These are phyloP conservation scores for Lachnellula hyalina DNA, from an alignment of 2,329 filamentous ascomycete genomes.

Conservation along the genomic window DNA sequence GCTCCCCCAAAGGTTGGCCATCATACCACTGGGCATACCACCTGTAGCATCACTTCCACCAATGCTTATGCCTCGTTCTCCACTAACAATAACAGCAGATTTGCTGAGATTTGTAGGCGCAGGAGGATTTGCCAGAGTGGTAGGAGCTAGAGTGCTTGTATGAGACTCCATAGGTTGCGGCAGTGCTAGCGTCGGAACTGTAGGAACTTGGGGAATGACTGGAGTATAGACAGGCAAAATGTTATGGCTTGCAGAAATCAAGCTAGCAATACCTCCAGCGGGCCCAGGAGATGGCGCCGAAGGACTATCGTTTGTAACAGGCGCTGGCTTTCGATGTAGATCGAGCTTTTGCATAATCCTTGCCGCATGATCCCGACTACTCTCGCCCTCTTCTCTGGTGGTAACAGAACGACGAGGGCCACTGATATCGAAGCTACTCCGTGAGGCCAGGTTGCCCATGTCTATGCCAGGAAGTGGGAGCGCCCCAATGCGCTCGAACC, in stretches of 20 bases:
- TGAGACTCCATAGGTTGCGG: slow-evolving; percentile 40
- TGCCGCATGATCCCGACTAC: slow-evolving; percentile 72
- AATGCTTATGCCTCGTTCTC: slow-evolving; percentile 63
- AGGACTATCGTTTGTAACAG: slow-evolving; percentile 35
- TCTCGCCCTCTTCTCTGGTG: slow-evolving; percentile 64
- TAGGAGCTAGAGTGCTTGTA: slow-evolving; percentile 67
- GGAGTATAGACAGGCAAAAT: slow-evolving; percentile 61
- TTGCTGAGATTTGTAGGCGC: slow-evolving; percentile 82
- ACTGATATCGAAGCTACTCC: slow-evolving; percentile 69
- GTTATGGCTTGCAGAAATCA: slow-evolving; percentile 80
- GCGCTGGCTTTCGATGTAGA: slow-evolving; percentile 72
- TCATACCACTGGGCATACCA: slow-evolving; percentile 73
- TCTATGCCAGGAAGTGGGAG: slow-evolving; percentile 62
- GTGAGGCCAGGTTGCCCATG: slow-evolving; percentile 37
- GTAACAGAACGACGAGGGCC: slow-evolving; percentile 46
- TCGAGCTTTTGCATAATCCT: slow-evolving; percentile 92
- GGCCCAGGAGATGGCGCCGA: slow-evolving; percentile 37
- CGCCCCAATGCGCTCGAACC: slow-evolving; percentile 56
- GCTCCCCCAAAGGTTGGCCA: slow-evolving; percentile 93
- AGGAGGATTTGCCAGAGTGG: slow-evolving; percentile 77
- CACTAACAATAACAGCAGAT: slow-evolving; percentile 73
- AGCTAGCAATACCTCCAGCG: slow-evolving; percentile 68
- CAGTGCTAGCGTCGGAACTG: slow-evolving; percentile 33
- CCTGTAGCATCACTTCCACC: slow-evolving; percentile 58
- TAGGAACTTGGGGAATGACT: slow-evolving; percentile 25